Base-by-base conservation (phyloP, 352 stramenopile species). In the Pythium insidiosum region DNA sequence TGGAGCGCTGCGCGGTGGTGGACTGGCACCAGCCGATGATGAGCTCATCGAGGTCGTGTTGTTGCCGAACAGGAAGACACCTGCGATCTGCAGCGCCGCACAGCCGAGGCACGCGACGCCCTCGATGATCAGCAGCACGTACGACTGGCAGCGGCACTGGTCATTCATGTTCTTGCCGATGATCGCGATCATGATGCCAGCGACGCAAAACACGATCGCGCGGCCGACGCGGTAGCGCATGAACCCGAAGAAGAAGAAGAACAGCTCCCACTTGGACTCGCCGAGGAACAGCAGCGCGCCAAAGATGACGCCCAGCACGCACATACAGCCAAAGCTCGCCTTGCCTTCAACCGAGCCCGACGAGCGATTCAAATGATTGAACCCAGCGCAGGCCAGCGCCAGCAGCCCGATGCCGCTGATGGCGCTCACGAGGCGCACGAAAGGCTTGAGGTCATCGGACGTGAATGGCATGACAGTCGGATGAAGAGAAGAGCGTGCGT, bases 231-330 rank as follows among this genome's bases (percentile, higher is more conserved):
- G 77, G 41, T 88, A 89, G 12, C 77, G 70, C 56, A 89, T 64
- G 45, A 88, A 89, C 23, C 77, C 77, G 29, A 89, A 89, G 56
- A 87, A 72, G 54, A 79, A 86, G 66, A 84, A 88, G 47, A 88
- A 89, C 11, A 56, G 38, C 38, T 79, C 70, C 59, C 56, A 82
- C 37, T 72, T 67, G 43, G 57, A 55, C 58, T 89, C 77, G 5
- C 58, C 70, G n/a, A 87, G 65, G 11, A 67, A 49, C 1, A 89
- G 54, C 5, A 88, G 40, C 19, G 65, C 28, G 5, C 77, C 74
- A 55, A 88, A 88, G 47, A 68, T 72, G 18, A 73, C 58, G 22
- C 72, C 77, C 25, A 87, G 55, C 50, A 89, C 81, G 56, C 76
- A 85, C 39, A 89, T 64, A 48, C 77, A 89, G 10, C 72, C 72